Base-by-base conservation (phyloP, 225 moss, liverwort and hornwort species). In the Straminergon stramineum region DNA sequence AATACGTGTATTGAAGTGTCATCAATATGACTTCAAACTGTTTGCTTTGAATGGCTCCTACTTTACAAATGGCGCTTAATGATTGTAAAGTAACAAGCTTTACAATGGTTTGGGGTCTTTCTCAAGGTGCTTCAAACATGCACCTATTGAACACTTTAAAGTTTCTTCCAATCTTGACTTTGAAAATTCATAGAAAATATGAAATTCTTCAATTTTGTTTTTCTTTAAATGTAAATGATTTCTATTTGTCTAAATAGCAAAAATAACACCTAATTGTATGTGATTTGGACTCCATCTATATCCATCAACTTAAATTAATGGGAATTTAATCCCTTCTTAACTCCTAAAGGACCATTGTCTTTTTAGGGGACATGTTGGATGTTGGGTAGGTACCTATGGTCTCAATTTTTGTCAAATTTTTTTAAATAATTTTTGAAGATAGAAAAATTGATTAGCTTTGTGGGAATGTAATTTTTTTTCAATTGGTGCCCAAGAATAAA, bases 221-320 rank as follows among this genome's bases (percentile, higher is more conserved):
- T 69, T 48, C 48, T 48, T 23, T 39, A 2, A 69, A n/a, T n/a
- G 13, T 69, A 22, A 3, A 22, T 22, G 21, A n/a, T 69, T 22
- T 67, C 6, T 5, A 19, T 67, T 35, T 35, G 2, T 10, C 3
- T 39, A 23, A 4, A n/a, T 4, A 14, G 8, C 7, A 73, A 73
- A 28, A 21, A 3, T 27, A 43, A 43, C 6, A 43, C 9, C 0
- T 43, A 73, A 27, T 73, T 73, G 15, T n/a, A n/a, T n/a, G n/a
- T 73, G 14, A 71, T 41, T 71, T 71, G 41, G 41, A 71, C 71
- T 41, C 13, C 8, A 41, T 71, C 39, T 45, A 71, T 71, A 15
- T 1, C 8, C 4, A 15, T 1, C 0, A 43, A 0, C 3, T 27
- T 26, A 41, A 41, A 24, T 14, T 5, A 41, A 39, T 15, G 6